A percentile compares a stretch with the other conserved stretches of the same genome.
These are phyloP conservation scores for Pythium angustatum DNA, from an alignment of 352 stramenopile species.

Conservation along the genomic window DNA sequence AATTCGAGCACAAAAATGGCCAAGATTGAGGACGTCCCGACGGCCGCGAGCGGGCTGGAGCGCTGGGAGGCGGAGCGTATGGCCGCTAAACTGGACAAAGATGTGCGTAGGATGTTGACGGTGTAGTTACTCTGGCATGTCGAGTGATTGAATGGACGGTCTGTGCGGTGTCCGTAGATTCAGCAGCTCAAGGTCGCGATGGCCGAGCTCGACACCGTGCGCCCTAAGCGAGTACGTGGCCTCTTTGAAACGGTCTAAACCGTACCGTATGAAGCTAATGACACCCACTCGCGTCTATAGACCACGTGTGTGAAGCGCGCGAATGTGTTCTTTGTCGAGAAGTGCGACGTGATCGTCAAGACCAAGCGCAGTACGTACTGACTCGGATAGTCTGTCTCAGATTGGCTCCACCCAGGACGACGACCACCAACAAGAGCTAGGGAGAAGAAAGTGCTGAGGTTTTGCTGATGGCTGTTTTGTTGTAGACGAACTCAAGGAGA, in stretches of 20 bases:
- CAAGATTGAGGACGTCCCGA: conserved; percentile 36
- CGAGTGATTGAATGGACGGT: background rate
- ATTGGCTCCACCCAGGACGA: too few relatives aligned
- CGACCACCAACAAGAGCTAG: too few relatives aligned
- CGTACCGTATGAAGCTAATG: too few relatives aligned
- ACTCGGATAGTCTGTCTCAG: too few relatives aligned
- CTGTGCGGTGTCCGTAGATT: conserved; percentile 43
- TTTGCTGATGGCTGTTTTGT: background rate
- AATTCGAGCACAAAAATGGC: conserved; percentile 37
- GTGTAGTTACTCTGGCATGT: background rate
- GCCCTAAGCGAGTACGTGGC: conserved; percentile 58
- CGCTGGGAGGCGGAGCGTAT: conserved; percentile 52
- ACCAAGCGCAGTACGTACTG: conserved; percentile 60
- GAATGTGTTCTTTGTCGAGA: conserved; percentile 78
- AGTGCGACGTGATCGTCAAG: conserved; percentile 65
- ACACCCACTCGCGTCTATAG: too few relatives aligned
- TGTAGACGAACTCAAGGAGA: conserved; percentile 64
- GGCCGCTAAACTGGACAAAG: conserved; percentile 41
- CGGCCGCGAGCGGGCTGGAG: conserved; percentile 19
- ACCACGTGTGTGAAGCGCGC: conserved; percentile 66
- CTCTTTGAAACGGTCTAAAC: background rate
- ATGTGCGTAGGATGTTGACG: conserved; percentile 37
- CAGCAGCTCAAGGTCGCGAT: conserved; percentile 76
- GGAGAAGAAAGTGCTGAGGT: too few relatives aligned
- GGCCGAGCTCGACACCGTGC: conserved; percentile 65